Conservation (phyloP, 75 land plant genomes). For the Larix kaempferi region DNA sequence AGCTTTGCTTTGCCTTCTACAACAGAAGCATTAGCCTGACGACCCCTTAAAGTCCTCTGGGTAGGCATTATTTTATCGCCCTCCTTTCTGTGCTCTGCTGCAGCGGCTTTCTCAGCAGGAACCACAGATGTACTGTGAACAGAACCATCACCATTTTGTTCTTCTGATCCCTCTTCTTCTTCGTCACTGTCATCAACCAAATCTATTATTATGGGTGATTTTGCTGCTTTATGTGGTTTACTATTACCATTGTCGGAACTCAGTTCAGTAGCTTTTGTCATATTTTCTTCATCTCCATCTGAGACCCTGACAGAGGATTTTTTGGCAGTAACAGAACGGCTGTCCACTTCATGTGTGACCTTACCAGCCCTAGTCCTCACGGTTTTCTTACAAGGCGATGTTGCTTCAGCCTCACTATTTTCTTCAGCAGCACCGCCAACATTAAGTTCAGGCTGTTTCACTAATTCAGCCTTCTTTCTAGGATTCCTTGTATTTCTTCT, state of each 20-base stretch:
- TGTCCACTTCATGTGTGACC: not conserved
- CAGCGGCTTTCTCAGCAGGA: not conserved
- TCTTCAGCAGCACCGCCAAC: not conserved
- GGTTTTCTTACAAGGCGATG: not conserved
- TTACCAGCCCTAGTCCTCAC: not conserved
- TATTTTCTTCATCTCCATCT: not conserved
- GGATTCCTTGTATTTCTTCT: not conserved
- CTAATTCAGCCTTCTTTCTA: not conserved
- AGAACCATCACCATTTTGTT: not conserved
- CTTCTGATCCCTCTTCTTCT: not conserved
- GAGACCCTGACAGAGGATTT: not conserved
- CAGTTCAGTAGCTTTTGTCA: not conserved
- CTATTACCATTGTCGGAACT: not conserved
- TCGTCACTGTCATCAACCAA: slow-evolving; percentile 8
- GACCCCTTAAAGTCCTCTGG: not conserved
- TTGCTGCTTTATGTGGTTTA: not conserved
- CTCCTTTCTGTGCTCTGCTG: not conserved
- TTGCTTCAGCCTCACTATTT: not conserved
- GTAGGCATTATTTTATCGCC: not conserved
- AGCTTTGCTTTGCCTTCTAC: not conserved
- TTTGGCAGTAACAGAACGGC: not conserved
- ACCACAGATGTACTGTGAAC: too few species aligned
- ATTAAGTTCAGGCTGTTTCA: not conserved
- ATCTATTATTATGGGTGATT: not conserved
- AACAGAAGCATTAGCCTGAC: not conserved